Percentiles rank a stretch among this genome's conserved stretches.
These are phyloP conservation scores for Datura wrightii DNA, from an alignment of 257 asterid species.

Conservation along the genomic window DNA sequence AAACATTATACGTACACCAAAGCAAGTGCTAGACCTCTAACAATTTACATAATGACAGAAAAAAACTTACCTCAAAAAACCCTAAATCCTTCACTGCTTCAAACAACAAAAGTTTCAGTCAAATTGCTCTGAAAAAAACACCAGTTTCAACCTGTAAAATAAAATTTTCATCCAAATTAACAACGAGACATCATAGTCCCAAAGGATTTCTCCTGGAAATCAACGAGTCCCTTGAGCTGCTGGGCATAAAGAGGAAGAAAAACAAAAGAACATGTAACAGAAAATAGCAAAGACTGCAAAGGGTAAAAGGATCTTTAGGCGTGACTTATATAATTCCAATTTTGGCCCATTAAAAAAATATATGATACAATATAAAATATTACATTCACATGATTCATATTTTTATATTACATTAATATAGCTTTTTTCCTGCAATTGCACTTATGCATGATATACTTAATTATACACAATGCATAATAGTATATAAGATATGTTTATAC, in stretches of 20 bases:
- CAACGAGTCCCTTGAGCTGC: slow-evolving; percentile 10
- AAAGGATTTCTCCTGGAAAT: neutral
- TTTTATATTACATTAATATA: no score
- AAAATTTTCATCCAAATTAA: slow-evolving; percentile 1
- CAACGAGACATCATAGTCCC: neutral
- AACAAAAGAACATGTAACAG: neutral
- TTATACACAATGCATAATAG: no score
- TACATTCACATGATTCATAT: no score
- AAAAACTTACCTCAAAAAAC: neutral
- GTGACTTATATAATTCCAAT: neutral
- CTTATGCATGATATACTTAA: no score
- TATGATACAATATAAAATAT: no score
- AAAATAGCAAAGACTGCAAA: neutral
- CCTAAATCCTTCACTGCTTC: slow-evolving; percentile 9
- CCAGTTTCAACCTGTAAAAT: neutral
- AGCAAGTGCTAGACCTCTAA: neutral
- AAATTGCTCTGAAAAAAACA: neutral
- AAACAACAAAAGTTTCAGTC: slow-evolving; percentile 19
- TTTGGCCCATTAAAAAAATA: neutral
- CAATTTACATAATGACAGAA: neutral
- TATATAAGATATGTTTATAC: no score
- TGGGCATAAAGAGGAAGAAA: neutral
- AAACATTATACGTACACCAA: neutral
- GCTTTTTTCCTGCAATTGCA: no score
- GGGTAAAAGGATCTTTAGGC: neutral